Base-by-base conservation (phyloP, 2,329 filamentous ascomycete genomes). In the Didymellaceae sp. region DNA sequence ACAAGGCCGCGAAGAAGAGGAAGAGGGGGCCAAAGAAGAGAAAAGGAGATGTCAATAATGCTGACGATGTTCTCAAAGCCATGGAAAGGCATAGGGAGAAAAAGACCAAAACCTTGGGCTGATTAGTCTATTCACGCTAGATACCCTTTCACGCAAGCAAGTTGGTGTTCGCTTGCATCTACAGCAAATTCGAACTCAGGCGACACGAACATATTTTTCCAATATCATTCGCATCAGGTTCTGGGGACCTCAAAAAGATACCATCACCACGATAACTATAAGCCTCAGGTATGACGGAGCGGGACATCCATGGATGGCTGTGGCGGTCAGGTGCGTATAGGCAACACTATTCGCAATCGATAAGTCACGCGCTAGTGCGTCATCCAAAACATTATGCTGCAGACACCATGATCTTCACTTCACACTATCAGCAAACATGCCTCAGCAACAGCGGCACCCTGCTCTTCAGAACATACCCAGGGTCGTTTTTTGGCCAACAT, bases 21-120 rank as follows among this genome's bases (percentile, higher is more conserved):
- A 90, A 90, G 75, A 81, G 90, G 57, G 86, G 85, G 0, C 77
- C 81, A 0, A 89, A 89, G 79, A 92, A 90, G 78, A 83, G 85
- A 66, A 91, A 90, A 71, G 88, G 88, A 0, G 88, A 92, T 70
- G 86, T 75, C 52, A 90, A 97, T 67, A 93, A 81, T 73, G 89
- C 85, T 11, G 83, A 82, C 5, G 90, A 96, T 78, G 90, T 96
- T 45, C 76, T 96, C 78, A 83, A 83, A 50, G 89, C 91, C 21
- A 82, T 96, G 63, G 88, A 94, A 68, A 78, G 80, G 58, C 77
- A 82, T 57, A 82, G 81, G 68, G 75, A 76, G 50, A 66, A 71
- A 51, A 67, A 64, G 57, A 57, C 61, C 5, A 62, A 60, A 51
- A 55, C 57, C 16, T 32, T 59, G 20, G 57, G 57, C 13, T 53